These are phyloP conservation scores for Pseudogymnoascus sp. DNA, from an alignment of 2,329 filamentous ascomycete species.

Conservation along the genomic window DNA sequence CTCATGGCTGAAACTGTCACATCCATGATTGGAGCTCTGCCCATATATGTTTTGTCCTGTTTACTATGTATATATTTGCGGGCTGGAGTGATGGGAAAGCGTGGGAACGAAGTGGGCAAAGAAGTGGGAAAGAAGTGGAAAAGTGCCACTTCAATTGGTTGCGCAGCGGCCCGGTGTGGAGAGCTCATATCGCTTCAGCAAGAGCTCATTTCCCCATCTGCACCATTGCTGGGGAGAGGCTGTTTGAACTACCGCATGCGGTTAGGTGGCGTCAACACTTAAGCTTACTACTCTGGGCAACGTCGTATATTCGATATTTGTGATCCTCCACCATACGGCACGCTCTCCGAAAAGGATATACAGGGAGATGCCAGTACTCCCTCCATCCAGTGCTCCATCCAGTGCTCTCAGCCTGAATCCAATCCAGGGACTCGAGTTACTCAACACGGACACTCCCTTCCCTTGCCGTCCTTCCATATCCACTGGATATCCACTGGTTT, in stretches of 20 bases:
- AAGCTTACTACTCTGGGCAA: not conserved
- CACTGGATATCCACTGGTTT: not conserved
- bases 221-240: constrained; percentile 1
- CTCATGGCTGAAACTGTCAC: constrained; percentile 4
- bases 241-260: constrained; percentile 8
- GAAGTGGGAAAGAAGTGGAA: not conserved
- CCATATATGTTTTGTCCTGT: not conserved
- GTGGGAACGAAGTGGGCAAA: too few species aligned
- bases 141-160: constrained; percentile 6
- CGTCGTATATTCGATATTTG: not conserved
- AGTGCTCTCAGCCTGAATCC: too few species aligned
- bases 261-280: not conserved
- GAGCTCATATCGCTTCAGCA: constrained; percentile 11
- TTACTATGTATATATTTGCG: not conserved
- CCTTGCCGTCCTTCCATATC: not conserved
- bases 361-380: not conserved
- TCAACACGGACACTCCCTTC: not conserved
- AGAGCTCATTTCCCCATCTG: constrained; percentile 11
- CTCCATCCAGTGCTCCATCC: constrained; percentile 7
- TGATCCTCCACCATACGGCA: not conserved
- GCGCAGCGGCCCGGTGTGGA: not conserved
- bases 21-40: constrained; percentile 2
- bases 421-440: constrained; percentile 4
- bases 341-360: not conserved
- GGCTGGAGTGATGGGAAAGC: not conserved